Conservation (phyloP, 352 stramenopile genomes). For the Pythium folliculosum region DNA sequence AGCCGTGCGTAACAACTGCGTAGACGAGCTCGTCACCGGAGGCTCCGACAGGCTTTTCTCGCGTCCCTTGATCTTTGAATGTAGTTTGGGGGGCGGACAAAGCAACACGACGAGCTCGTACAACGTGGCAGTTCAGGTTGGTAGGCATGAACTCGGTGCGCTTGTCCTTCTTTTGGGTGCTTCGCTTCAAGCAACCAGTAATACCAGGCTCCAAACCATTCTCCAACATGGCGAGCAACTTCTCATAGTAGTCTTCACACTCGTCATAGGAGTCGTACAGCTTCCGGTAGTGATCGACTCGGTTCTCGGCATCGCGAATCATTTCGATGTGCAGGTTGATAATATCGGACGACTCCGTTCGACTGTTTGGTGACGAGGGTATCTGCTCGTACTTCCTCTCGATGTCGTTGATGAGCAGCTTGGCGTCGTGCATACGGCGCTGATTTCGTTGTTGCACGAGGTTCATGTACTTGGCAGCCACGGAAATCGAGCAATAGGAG, state of each 20-base stretch:
- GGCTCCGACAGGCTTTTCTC: slow-evolving; percentile 23
- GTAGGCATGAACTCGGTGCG: slow-evolving; percentile 84
- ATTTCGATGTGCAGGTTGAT: slow-evolving; percentile 40
- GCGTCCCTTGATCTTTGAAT: slow-evolving; percentile 18
- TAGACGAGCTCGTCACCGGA: slow-evolving; percentile 64
- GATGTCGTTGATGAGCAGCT: slow-evolving; percentile 52
- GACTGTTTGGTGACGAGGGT: slow-evolving; percentile 34
- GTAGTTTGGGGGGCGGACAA: slow-evolving; percentile 34
- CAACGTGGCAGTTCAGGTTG: slow-evolving; percentile 83
- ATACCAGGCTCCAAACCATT: slow-evolving; percentile 81
- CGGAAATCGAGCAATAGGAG: slow-evolving; percentile 81
- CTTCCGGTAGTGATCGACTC: slow-evolving; percentile 63
- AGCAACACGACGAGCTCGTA: slow-evolving; percentile 60
- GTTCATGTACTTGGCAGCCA: slow-evolving; percentile 78
- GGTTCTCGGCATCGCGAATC: slow-evolving; percentile 50
- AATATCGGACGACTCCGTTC: slow-evolving; percentile 26
- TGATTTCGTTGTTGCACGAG: slow-evolving; percentile 74
- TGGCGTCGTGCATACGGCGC: slow-evolving; percentile 56
- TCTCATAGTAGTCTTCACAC: slow-evolving; percentile 71
- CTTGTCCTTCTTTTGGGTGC: slow-evolving; percentile 87
- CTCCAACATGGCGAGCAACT: slow-evolving; percentile 65
- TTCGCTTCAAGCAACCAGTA: slow-evolving; percentile 81
- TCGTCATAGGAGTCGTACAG: slow-evolving; percentile 63
- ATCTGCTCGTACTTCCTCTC: slow-evolving; percentile 52
- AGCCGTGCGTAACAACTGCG: slow-evolving; percentile 78